Percentiles rank a stretch among this genome's conserved stretches.
Evolutionary conservation across 1,284 basidiomycete genomes (phyloP).

Genomic region (Termitomyces sp.): DNA sequence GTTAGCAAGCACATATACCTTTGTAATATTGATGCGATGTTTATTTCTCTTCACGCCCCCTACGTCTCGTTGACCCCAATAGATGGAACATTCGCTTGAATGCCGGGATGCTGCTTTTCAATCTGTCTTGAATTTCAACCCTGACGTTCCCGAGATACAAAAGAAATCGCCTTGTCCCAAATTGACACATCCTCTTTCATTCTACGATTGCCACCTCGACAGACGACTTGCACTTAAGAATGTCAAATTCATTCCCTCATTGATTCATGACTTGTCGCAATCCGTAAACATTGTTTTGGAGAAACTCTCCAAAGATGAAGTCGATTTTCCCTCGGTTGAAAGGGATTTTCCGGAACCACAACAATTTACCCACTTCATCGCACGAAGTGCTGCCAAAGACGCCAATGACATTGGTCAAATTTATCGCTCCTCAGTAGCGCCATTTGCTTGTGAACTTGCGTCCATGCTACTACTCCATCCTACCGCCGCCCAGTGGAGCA

Average conservation of each 20-base stretch:
- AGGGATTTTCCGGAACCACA: neutral
- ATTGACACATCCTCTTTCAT: neutral
- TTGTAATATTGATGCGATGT: no score
- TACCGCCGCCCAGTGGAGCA: neutral
- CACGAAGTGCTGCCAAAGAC: neutral
- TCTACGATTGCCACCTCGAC: neutral
- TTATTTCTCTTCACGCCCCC: no score
- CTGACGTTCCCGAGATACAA: neutral
- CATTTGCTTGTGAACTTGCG: neutral
- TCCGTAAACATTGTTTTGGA: neutral
- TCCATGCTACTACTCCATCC: neutral
- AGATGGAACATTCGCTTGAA: no score
- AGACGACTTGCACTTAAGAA: neutral
- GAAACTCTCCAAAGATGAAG: neutral
- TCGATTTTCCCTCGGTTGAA: neutral
- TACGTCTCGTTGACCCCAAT: no score
- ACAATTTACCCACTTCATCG: neutral
- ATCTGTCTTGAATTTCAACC: neutral
- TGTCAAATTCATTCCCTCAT: neutral
- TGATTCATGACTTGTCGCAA: neutral
- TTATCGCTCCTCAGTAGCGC: neutral
- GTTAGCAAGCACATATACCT: no score
- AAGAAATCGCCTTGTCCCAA: neutral
- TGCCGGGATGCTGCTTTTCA: neutral
- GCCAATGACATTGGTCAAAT: neutral